Conservation (phyloP, 1,284 basidiomycete species). For the Irpex lacteus region DNA sequence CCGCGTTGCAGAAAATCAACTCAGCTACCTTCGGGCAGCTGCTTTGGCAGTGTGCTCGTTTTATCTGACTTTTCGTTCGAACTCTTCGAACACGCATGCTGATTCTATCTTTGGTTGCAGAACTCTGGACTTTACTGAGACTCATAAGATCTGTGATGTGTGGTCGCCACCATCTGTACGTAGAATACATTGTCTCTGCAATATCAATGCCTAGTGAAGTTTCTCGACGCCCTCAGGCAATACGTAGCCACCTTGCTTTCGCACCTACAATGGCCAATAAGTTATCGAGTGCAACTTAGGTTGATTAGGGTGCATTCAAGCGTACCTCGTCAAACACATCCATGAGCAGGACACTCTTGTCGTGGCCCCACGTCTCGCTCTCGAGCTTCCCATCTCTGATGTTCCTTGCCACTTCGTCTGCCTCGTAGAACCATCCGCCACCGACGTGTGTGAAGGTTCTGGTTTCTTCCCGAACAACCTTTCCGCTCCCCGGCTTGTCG, state of each 20-base stretch:
- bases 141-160: background rate
- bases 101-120: background rate
- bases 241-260: conserved; percentile 47
- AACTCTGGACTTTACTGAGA: no score
- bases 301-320: background rate
- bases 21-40: conserved; percentile 60
- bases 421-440: conserved; percentile 71
- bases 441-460: conserved; percentile 55
- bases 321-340: conserved; percentile 78
- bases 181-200: background rate
- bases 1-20: conserved; percentile 54
- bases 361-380: conserved; percentile 71
- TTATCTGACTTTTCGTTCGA: conserved; percentile 28
- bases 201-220: conserved; percentile 13
- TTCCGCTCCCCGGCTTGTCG: conserved; percentile 48
- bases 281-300: background rate
- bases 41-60: conserved; percentile 41
- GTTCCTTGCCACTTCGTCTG: conserved; percentile 83
- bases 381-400: conserved; percentile 75
- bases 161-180: background rate
- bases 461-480: conserved; percentile 52
- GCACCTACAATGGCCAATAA: conserved; percentile 34
- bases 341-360: conserved; percentile 79
- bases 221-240: conserved; percentile 48
- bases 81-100: background rate